These are phyloP conservation scores for Epichloe typhina DNA, from an alignment of 2,329 filamentous ascomycete species.

Conservation along the genomic window DNA sequence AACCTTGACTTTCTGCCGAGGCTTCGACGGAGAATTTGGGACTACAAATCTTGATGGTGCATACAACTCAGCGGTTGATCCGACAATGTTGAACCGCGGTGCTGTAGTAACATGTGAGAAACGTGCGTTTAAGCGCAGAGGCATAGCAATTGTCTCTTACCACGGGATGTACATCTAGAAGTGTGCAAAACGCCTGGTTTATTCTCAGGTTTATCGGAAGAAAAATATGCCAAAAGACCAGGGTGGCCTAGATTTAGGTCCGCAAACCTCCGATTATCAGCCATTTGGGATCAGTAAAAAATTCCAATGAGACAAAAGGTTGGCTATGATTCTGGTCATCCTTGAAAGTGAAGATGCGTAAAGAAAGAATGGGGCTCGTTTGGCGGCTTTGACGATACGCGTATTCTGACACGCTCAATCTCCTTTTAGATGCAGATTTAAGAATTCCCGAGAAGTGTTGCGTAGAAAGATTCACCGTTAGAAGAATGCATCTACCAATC, in stretches of 20 bases:
- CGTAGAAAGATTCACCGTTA: too few species aligned
- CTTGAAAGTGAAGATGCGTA: background rate
- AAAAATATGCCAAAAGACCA: constrained; percentile 20
- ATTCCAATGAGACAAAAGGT: constrained; percentile 16
- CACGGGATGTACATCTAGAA: constrained; percentile 15
- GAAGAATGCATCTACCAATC: too few species aligned
- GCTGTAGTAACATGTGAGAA: constrained; percentile 10
- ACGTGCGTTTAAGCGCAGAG: background rate
- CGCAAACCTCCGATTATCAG: constrained; percentile 19
- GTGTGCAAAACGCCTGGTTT: constrained; percentile 18
- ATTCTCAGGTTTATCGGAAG: constrained; percentile 11
- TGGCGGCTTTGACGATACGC: background rate
- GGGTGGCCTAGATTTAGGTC: constrained; percentile 21
- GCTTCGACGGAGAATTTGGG: constrained; percentile 12
- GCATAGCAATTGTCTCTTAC: constrained; percentile 10
- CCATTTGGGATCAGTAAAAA: constrained; percentile 22
- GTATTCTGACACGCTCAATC: background rate
- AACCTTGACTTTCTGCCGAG: constrained; percentile 18
- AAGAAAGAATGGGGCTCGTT: background rate
- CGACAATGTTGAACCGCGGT: constrained; percentile 19
- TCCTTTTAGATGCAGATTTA: background rate
- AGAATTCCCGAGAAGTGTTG: background rate
- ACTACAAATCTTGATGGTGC: constrained; percentile 17
- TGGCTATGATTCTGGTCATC: constrained; percentile 11
- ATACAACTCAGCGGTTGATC: constrained; percentile 21